Conservation (phyloP, 805 yeast species). For the Schizosaccharomyces osmophilus region DNA sequence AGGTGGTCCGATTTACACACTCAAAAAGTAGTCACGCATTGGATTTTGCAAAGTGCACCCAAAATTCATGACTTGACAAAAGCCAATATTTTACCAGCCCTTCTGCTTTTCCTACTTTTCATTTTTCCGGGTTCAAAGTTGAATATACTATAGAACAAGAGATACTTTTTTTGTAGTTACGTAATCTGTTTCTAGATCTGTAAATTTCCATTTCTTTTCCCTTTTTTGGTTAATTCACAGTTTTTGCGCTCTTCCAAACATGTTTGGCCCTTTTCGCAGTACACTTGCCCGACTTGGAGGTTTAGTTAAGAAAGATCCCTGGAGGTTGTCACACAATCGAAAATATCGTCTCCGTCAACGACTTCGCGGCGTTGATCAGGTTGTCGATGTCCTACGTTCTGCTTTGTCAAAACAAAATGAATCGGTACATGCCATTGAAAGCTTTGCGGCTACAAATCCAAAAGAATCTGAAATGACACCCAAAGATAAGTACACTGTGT, state of each 20-base stretch:
- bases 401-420: constrained; percentile 20
- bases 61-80: neutral
- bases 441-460: constrained; percentile 27
- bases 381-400: constrained; percentile 36
- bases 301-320: constrained; percentile 32
- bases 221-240: neutral
- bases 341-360: constrained; percentile 69
- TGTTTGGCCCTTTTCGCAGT: neutral
- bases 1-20: too few species aligned
- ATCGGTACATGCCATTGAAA: constrained; percentile 5
- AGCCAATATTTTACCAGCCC: neutral
- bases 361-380: constrained; percentile 57
- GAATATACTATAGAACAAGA: too few species aligned
- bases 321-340: constrained; percentile 56
- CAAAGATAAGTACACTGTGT: constrained; percentile 68
- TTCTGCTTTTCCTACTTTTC: too few species aligned
- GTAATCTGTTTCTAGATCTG: too few species aligned
- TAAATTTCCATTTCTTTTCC: too few species aligned
- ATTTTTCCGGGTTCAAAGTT: too few species aligned
- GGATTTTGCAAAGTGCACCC: neutral
- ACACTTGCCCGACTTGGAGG: neutral
- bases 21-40: neutral
- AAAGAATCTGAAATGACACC: constrained; percentile 60
- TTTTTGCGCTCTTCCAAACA: neutral
- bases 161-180: too few species aligned